Conservation (phyloP, 495 filamentous ascomycete species). For the Massariosphaeria phaeospora region DNA sequence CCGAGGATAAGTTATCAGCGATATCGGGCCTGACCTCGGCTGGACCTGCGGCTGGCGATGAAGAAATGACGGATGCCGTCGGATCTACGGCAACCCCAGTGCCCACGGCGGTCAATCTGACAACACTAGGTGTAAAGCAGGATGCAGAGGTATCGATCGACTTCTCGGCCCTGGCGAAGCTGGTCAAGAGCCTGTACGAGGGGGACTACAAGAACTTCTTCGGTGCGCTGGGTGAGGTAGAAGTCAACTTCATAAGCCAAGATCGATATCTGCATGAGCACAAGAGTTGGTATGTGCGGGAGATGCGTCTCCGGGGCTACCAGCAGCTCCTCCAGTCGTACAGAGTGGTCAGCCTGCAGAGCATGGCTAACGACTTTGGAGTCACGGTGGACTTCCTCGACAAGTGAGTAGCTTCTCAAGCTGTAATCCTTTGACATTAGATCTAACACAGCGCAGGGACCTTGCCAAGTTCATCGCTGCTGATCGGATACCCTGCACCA, state of each 20-base stretch:
- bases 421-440: background rate
- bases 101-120: conserved; percentile 73
- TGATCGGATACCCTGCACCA: conserved; percentile 89
- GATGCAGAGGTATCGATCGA: conserved; percentile 72
- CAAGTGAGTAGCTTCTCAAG: conserved; percentile 60
- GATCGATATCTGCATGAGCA: conserved; percentile 94
- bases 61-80: conserved; percentile 67
- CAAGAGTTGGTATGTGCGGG: conserved; percentile 89
- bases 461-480: conserved; percentile 95
- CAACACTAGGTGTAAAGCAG: conserved; percentile 70
- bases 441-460: conserved; percentile 54
- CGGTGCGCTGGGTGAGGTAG: conserved; percentile 79
- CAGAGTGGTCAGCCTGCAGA: conserved; percentile 87
- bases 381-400: conserved; percentile 94
- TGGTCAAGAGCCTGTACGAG: conserved; percentile 86
- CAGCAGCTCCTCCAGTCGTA: conserved; percentile 97
- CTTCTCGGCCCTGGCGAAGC: conserved; percentile 71
- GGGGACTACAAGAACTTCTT: conserved; percentile 94
- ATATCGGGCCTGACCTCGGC: conserved; percentile 70
- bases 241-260: conserved; percentile 87
- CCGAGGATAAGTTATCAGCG: conserved; percentile 78
- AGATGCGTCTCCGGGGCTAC: conserved; percentile 94
- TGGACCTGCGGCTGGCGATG: conserved; percentile 71
- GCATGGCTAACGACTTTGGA: conserved; percentile 94
- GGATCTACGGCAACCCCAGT: conserved; percentile 51